Conservation (phyloP, 2,329 filamentous ascomycete species). For the Hypoxylon sp. region DNA sequence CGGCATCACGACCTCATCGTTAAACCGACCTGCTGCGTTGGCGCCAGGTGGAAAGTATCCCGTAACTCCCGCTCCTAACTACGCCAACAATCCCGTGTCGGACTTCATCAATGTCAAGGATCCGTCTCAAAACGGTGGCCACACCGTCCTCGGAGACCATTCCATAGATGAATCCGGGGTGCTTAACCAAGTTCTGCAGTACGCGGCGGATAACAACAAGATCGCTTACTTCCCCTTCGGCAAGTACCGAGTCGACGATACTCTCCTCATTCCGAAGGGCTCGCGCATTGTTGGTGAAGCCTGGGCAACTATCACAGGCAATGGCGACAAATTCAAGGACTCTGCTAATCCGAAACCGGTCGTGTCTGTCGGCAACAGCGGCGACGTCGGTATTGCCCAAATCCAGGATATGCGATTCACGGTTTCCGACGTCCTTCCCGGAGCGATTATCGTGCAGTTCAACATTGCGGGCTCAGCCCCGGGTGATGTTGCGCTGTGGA, state of each 20-base stretch:
- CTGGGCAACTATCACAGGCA: constrained; percentile 65
- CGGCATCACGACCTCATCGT: constrained; percentile 50
- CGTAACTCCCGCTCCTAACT: constrained; percentile 56
- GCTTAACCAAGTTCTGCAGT: constrained; percentile 55
- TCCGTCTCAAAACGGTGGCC: constrained; percentile 54
- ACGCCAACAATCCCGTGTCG: constrained; percentile 51
- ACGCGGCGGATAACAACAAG: constrained; percentile 55
- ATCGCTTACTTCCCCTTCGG: constrained; percentile 69
- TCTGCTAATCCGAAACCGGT: constrained; percentile 66
- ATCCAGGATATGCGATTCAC: constrained; percentile 75
- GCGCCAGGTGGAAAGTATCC: constrained; percentile 56
- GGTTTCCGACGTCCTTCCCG: constrained; percentile 69
- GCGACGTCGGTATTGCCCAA: constrained; percentile 71
- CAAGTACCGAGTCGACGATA: constrained; percentile 65
- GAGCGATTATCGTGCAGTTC: constrained; percentile 69
- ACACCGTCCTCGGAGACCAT: constrained; percentile 55
- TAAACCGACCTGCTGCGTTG: constrained; percentile 52
- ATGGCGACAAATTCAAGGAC: constrained; percentile 64
- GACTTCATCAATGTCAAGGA: constrained; percentile 60
- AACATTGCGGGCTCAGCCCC: constrained; percentile 53
- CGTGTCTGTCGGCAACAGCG: constrained; percentile 67
- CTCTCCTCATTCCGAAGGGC: constrained; percentile 62
- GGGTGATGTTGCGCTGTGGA: constrained; percentile 53
- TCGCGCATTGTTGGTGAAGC: constrained; percentile 66
- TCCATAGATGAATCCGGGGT: constrained; percentile 54